Evolutionary conservation across 2,329 filamentous ascomycete species (phyloP), one percentile per base, ranked within the genome.

Genomic region (Aspergillus costaricaensis): DNA sequence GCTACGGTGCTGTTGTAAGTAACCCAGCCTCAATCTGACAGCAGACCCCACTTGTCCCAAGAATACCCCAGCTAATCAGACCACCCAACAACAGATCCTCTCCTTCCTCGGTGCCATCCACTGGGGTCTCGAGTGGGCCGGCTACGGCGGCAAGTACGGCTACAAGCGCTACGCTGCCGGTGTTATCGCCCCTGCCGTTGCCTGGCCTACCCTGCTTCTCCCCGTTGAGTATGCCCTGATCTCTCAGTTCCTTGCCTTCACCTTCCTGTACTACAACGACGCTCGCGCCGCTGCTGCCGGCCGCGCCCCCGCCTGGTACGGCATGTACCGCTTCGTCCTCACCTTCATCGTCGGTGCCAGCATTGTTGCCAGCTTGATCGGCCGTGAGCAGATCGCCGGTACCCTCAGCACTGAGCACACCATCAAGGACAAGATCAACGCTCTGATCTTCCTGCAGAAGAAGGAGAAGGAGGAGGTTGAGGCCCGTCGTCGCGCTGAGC

Each of bases 61-160:
- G 25, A 27, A 27, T 27, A 27, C 7, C 25, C 25, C 25, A 27
- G 25, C 52, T 60, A 53, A 60, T 47, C 60, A 21, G 53, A 36
- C 23, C 12, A 5, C 5, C 50, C 39, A 27, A 50, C 52, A 64
- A 27, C 38, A 90, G 87, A 95, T 96, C 70, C 90, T 96, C 69
- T 96, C 92, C 27, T 97, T 96, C 82, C 85, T 97, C 1, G 94
- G 94, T 48, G 93, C 93, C 36, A 88, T 96, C 70, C 94, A 97
- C 77, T 97, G 94, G 90, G 93, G 93, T 58, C 83, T 96, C 17
- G 92, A 96, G 77, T 96, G 89, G 75, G 90, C 90, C 54, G 80
- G 89, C 79, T 88, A 83, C 75, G 79, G 88, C 76, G 77, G 85
- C 71, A 69, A 84, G 63, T 88, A 90, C 59, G 90, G 91, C 56